Evolutionary conservation across 1,284 basidiomycete species (phyloP), one percentile per base, ranked within the genome.

Genomic region (Cryptococcus maquisensis): DNA sequence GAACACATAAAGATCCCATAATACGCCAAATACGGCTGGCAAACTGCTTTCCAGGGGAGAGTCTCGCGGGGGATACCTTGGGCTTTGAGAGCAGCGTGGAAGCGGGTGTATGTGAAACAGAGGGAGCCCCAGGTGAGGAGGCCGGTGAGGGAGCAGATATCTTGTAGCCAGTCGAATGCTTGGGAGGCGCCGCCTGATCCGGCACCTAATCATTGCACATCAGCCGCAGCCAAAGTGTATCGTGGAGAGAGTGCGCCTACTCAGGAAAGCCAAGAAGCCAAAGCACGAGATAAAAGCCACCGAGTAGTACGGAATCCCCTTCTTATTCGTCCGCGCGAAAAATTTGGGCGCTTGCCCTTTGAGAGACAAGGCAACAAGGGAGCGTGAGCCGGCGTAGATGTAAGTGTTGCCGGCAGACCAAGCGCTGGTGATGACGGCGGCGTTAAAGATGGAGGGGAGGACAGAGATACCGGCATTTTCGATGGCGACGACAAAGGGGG

Each of bases 381-480:
- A 87, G 50, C 90, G 83, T 13, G 87, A 88, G 52, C 84, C 84
- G 3, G 85, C 86, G 75, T 90, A 95, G 50, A 94, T 71, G 67
- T 92, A 87, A 62, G 86, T 87, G 38, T 85, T 87, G 4, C 87
- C 88, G 4, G 91, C 90, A 7, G 88, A 91, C 83, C 87, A 88
- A 2, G 91, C 90, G 1, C 28, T 32, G 28, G 28, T 32, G 39
- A 40, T n/a, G 7, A 32, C 28, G 4, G 28, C 28, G 10, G 28
- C 54, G 71, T 94, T 94, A 74, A 92, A 88, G 61, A 91, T 81
- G 43, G 81, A 82, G 2, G 88, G 87, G 2, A 90, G 75, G 2
- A 77, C 79, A 59, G 82, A 82, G 72, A 90, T 89, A 21, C 86
- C 84, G 1, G 86, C 84, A 23, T 78, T 80, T 59, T 81, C 70